Conservation (phyloP, 345 rosid species). For the Orychophragmus violaceus region DNA sequence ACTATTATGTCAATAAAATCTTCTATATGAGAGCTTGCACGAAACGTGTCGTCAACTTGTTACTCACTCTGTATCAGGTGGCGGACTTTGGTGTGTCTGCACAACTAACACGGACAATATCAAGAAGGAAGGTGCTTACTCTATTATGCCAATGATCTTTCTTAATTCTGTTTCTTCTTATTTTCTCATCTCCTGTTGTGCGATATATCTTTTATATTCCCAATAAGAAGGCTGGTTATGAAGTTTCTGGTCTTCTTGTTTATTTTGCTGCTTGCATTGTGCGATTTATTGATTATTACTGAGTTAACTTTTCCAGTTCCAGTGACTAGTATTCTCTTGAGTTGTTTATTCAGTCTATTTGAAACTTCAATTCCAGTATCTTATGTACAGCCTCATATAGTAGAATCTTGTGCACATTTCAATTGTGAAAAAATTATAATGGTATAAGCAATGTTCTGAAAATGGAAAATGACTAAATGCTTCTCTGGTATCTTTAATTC, state of each 20-base stretch:
- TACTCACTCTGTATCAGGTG: conserved; percentile 53
- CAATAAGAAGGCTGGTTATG: not conserved
- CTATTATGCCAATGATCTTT: conserved; percentile 18
- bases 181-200: not conserved
- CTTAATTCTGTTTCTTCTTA: not conserved
- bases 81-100: conserved; percentile 99
- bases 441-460: not conserved
- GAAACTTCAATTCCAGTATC: not conserved
- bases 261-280: not conserved
- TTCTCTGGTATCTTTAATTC: not conserved
- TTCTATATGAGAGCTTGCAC: not conserved
- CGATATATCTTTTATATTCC: not conserved
- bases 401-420: not conserved
- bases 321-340: not conserved
- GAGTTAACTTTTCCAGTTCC: not conserved
- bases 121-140: conserved; percentile 88
- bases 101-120: conserved; percentile 92
- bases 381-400: not conserved
- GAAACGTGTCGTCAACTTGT: conserved; percentile 11
- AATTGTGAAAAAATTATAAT: not conserved
- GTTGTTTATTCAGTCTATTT: not conserved
- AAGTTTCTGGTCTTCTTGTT: not conserved
- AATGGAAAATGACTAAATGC: conserved; percentile 1
- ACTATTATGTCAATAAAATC: not conserved
- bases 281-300: not conserved